Conservation (phyloP, 2,329 filamentous ascomycete species). For the Karstenula rhodostoma region DNA sequence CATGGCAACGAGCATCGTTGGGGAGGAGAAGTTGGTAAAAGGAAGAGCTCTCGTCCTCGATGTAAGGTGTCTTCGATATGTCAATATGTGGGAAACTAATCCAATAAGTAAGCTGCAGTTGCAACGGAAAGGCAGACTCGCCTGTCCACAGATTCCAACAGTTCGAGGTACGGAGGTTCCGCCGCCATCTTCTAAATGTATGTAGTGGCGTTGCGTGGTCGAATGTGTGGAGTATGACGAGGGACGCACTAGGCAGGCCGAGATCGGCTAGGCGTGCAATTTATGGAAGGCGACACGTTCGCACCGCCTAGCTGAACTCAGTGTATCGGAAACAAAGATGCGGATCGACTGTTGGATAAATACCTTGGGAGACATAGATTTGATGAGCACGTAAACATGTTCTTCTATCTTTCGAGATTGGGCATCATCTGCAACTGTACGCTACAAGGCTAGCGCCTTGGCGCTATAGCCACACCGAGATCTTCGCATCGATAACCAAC, state of each 20-base stretch:
- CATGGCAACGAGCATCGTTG: slow-evolving; percentile 66
- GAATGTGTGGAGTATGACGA: background rate
- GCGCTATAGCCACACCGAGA: background rate
- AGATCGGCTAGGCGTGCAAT: background rate
- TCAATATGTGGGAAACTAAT: slow-evolving; percentile 14
- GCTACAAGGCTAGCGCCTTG: background rate
- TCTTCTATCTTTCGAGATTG: too few species aligned
- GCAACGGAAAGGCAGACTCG: background rate
- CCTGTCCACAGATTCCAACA: slow-evolving; percentile 14
- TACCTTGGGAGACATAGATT: background rate
- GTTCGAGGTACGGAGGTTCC: slow-evolving; percentile 6
- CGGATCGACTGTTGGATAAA: background rate
- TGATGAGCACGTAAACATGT: too few species aligned
- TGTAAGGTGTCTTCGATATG: slow-evolving; percentile 13
- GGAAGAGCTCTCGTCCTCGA: slow-evolving; percentile 32
- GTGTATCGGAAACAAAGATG: background rate
- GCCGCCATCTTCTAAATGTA: background rate
- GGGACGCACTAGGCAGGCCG: background rate
- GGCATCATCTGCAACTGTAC: background rate
- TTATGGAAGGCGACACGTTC: background rate
- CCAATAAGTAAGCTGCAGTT: background rate
- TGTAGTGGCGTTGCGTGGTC: background rate
- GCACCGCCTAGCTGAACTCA: background rate
- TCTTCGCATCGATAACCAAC: background rate
- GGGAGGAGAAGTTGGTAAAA: slow-evolving; percentile 72